Base-by-base conservation (phyloP, 352 stramenopile genomes). In the Aphanomyces astaci region DNA sequence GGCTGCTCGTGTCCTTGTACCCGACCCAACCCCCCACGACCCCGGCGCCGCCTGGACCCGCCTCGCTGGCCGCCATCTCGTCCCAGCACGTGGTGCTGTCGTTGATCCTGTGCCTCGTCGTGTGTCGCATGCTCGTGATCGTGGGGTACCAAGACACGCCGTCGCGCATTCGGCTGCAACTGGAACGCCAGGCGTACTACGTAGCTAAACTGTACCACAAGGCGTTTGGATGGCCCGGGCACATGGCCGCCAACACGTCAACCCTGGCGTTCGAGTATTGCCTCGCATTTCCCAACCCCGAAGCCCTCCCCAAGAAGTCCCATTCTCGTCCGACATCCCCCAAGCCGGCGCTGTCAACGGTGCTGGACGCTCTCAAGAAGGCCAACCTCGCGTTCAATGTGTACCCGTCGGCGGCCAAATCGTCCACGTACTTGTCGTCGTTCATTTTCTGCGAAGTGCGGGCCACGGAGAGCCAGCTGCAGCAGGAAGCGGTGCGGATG, bases 381-480 rank as follows among this genome's bases (percentile, higher is more conserved):
- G 45, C 45, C n/a, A 48, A 48, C 25, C 4, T 68, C 11, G 25
- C 56, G 48, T 68, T 60, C 62, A 68, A 59, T 17, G 46, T 68
- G 46, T 68, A 68, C 43, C 62, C 62, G 5, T 68, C 62, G 43
- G 25, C 19, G 13, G 62, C 22, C n/a, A 68, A 68, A 27, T 25
- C 49, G 28, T 68, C 62, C 9, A 52, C 62, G 32, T 68, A 68
- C 32, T 39, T 68, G 40, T 25, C 62, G n/a, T 68, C 62, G 62
- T 49, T 60, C 62, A 80, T 91, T 10, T 94, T 92, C 72, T 92
- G 84, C 73, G 90, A 94, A 74, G 84, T 94, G 59, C 84, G 86
- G 39, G 86, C 84, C 2, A 77, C 81, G 0, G 84, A 92, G 51
- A 76, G 88, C 56, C 80, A 88, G 40, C 75, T 94, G 66, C 79